A percentile compares a stretch with the other conserved stretches of the same genome.
These are phyloP conservation scores for Collybia sp. DNA, from an alignment of 768 basidiomycete species.

Conservation along the genomic window DNA sequence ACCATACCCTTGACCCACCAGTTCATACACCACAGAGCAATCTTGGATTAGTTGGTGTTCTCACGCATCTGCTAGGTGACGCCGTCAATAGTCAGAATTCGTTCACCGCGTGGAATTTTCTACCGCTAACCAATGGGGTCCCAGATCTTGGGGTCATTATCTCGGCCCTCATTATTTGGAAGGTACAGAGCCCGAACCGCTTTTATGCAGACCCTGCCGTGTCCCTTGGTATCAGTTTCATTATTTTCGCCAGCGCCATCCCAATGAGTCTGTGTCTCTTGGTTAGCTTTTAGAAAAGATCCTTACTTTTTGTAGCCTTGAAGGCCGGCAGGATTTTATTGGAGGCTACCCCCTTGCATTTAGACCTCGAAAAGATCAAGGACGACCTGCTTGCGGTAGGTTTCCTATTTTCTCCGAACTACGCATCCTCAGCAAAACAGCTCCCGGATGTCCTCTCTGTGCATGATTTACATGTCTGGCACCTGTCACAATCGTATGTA, in stretches of 20 bases:
- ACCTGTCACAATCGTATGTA: slow-evolving; percentile 49
- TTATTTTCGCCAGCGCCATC: slow-evolving; percentile 49
- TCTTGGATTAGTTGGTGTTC: slow-evolving; percentile 41
- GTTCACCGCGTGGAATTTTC: neutral
- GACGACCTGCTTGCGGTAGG: slow-evolving; percentile 41
- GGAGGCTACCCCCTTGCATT: slow-evolving; percentile 45
- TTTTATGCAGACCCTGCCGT: slow-evolving; percentile 54
- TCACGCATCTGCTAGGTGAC: slow-evolving; percentile 49
- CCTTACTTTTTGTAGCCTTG: slow-evolving; percentile 23
- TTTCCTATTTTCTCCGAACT: neutral
- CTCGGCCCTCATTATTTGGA: slow-evolving; percentile 45
- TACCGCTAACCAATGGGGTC: neutral
- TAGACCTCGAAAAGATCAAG: slow-evolving; percentile 44
- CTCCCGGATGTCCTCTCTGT: slow-evolving; percentile 41
- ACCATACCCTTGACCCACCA: slow-evolving; percentile 40
- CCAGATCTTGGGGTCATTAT: slow-evolving; percentile 52
- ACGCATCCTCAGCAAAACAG: slow-evolving; percentile 15
- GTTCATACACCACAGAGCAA: slow-evolving; percentile 28
- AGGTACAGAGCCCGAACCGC: slow-evolving; percentile 34
- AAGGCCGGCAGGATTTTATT: slow-evolving; percentile 46
- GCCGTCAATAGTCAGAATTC: slow-evolving; percentile 43
- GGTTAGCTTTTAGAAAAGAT: neutral
- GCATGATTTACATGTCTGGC: slow-evolving; percentile 53
- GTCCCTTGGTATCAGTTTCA: slow-evolving; percentile 42
- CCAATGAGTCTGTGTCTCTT: slow-evolving; percentile 37